Base-by-base conservation (phyloP, 2,329 filamentous ascomycete genomes). In the Microdochium trichocladiopsis region DNA sequence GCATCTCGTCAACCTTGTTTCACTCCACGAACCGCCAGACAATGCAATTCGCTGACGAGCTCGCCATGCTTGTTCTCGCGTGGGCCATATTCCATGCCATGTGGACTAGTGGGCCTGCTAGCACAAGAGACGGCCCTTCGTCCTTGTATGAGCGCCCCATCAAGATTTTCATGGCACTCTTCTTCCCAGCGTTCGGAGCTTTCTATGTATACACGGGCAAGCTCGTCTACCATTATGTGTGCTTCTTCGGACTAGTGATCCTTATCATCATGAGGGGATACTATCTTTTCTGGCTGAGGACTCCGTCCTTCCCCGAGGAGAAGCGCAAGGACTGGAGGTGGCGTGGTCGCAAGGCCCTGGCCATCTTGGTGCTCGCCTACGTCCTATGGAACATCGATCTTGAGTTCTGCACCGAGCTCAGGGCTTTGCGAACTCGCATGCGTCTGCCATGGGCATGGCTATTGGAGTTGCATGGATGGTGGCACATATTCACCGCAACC, bases 401-500 rank as follows among this genome's bases (percentile, higher is more conserved):
- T 10, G 72, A 79, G 58, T 67, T 71, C 12, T 85, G 82, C 57
- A 61, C 63, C 0, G 61, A 72, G 53, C 66, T 84, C 23, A 74
- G 78, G 2, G 53, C 56, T 0, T 56, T 75, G 11, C 74, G 79
- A 49, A 64, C 66, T 8, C 56, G 51, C 0, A 57, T 83, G 2
- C 80, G 81, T 0, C 61, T 82, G 45, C 81, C 81, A 0, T 79
- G 71, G 72, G 76, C 74, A 2, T 81, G 78, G 63, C 31, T 79
- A 0, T 61, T 84, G 4, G 82, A 84, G 64, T 60, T 84, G 14
- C 82, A 84, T 58, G 82, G 80, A 1, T 84, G 80, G 82, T 85
- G 82, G 82, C 82, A 85, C 58, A 65, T 84, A 16, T 65, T 83
- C 24, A 85, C 81, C 0, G 82, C 78, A 0, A 66, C 80, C 21